Base-by-base conservation (phyloP, 1,284 basidiomycete species). In the Malassezia japonica region DNA sequence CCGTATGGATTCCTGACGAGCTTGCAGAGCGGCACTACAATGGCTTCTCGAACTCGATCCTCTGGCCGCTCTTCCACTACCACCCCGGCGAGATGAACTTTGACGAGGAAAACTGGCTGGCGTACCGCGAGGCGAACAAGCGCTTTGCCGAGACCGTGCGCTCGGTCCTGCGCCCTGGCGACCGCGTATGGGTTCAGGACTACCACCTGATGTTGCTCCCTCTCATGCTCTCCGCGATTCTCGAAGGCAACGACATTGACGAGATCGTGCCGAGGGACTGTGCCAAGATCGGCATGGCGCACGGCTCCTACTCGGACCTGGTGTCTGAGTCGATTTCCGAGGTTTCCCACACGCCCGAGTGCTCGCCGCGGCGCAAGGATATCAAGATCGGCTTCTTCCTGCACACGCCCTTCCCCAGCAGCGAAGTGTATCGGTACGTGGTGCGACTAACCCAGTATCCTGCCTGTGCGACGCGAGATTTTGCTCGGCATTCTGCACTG, bases 61-160 rank as follows among this genome's bases (percentile, higher is more conserved):
- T 99, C 33, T 99, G 92, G 92, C 92, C 92, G 0, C 79, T 99
- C 40, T 96, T 98, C 80, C 92, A 99, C 75, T 99, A 96, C 75
- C 91, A 95, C 74, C 61, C 63, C 0, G 68, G 70, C 7, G 67
- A 70, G 61, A 98, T 98, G 90, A 94, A 90, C 76, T 98, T 98
- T 73, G 92, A 96, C 76, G 89, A 95, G 76, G 86, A 86, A 68
- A 87, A 96, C 75, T 99, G 92, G 92, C 81, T 85, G 42, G 92
- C 90, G 1, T 99, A 98, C 75, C 83, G 92, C 29, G 89, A 95
- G 74, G 94, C 94, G 39, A 99, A 98, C 74, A 78, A 90, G 76
- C 80, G 82, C 56, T 99, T 99, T 70, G 92, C 94, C 1, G 85
- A 95, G 72, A 84, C 80, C 16, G 86, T 98, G 49, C 78, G 81